Percentiles rank a stretch among this genome's conserved stretches.
phyloP scores from a whole-genome alignment of 768 basidiomycete species.

The Pisolithus sp. region DNA sequence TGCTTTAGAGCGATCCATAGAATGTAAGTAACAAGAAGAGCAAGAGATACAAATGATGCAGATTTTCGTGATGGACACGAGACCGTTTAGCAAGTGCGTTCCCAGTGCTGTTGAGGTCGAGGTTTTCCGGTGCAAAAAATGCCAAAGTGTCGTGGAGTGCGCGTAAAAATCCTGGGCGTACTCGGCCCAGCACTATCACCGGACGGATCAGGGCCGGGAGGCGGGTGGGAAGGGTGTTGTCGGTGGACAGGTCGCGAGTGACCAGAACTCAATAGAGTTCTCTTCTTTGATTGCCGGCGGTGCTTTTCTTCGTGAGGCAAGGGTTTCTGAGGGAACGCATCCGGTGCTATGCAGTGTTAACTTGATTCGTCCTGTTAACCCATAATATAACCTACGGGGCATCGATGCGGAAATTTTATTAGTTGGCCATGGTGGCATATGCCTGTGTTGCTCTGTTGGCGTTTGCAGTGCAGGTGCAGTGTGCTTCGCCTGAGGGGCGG shows the following conservation, averaged over 20 bases:
- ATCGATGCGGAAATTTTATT: constrained; percentile 24
- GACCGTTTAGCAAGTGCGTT: constrained; percentile 4
- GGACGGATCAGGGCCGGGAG: constrained; percentile 3
- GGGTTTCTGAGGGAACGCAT: constrained; percentile 26
- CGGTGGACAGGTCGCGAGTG: constrained; percentile 23
- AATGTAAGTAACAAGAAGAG: constrained; percentile 3
- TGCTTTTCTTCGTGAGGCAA: constrained; percentile 6
- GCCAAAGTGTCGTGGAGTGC: constrained; percentile 25
- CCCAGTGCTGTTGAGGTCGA: constrained; percentile 7
- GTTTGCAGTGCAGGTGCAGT: constrained; percentile 9
- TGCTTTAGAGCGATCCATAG: not conserved
- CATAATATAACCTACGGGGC: constrained; percentile 30
- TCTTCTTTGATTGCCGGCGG: constrained; percentile 4
- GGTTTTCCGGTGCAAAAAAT: constrained; percentile 33
- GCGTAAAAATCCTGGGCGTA: constrained; percentile 9
- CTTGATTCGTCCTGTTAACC: not conserved
- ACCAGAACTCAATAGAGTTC: constrained; percentile 3
- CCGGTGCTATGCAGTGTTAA: constrained; percentile 31
- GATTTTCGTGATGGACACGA: not conserved
- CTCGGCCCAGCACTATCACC: constrained; percentile 5
- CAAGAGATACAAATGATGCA: not conserved
- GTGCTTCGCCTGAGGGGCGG: constrained; percentile 10
- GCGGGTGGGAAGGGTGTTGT: constrained; percentile 14
- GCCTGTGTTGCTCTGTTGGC: constrained; percentile 8
- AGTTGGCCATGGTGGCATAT: constrained; percentile 20